Base-by-base conservation (phyloP, 75 land plant genomes). In the Chamaecyparis obtusa region DNA sequence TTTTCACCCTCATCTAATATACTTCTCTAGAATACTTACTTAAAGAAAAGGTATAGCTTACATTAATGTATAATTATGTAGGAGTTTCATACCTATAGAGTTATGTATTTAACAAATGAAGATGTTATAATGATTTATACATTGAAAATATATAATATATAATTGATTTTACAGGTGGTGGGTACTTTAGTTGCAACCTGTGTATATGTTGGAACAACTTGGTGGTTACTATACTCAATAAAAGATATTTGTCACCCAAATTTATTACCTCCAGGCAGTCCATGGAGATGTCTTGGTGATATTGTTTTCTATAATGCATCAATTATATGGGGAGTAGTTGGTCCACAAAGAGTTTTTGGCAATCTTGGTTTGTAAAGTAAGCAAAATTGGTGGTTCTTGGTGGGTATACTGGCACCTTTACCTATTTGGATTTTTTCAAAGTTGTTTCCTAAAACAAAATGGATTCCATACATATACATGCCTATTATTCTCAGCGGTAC, bases 231-330 rank as follows among this genome's bases (percentile, higher is more conserved):
- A 13, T n/a, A 84, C 0, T 57, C 91, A 17, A 81, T 91, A 19
- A 37, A 69, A 17, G 60, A 90, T 84, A 91, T 91, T 75, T 91
- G 94, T 79, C 71, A 90, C 79, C 67, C 87, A 48, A 27, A 56
- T 0, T 5, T 55, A 46, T 87, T 93, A 1, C 88, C 93, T 11
- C 49, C 83, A 44, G 86, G 85, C 0, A 93, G 93, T 83, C 90
- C 93, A 10, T 93, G 93, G 93, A 91, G 90, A 30, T 93, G 94
- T 87, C 94, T 93, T 0, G 69, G 91, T 67, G 92, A 93, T 84
- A 54, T 43, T 32, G 94, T 91, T 15, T 91, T 88, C 87, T 92
- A 67, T 87, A 86, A 89, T 75, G 91, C 91, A 3, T 90, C 91
- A 14, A 87, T 91, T 83, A 91, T 93, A 74, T 93, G 93, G 94